Evolutionary conservation across 768 basidiomycete species (phyloP).

Genomic region (Lactifluus rugatus): DNA sequence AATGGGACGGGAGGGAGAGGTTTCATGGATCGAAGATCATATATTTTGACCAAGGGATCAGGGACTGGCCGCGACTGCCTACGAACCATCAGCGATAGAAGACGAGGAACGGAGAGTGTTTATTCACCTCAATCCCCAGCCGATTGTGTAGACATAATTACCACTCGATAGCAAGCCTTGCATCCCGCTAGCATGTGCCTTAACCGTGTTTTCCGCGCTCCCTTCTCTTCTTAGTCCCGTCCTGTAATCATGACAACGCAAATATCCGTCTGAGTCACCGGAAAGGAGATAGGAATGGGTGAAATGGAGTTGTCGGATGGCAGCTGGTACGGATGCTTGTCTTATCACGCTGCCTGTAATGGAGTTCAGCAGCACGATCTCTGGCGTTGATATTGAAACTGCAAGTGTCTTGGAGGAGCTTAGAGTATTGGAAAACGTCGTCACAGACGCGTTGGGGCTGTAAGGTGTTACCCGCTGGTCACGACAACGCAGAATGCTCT

Average conservation of each 20-base stretch:
- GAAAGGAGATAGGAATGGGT: constrained; percentile 56
- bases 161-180: constrained; percentile 74
- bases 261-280: constrained; percentile 62
- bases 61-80: constrained; percentile 84
- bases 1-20: constrained; percentile 82
- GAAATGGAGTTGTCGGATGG: constrained; percentile 55
- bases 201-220: constrained; percentile 45
- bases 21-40: constrained; percentile 76
- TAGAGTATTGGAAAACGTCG: constrained; percentile 38
- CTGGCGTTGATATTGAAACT: constrained; percentile 46
- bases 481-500: constrained; percentile 27
- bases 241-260: constrained; percentile 66
- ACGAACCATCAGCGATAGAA: constrained; percentile 2
- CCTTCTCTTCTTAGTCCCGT: constrained; percentile 42
- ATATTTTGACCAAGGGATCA: constrained; percentile 89
- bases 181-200: constrained; percentile 75
- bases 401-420: constrained; percentile 49
- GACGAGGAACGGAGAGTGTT: background rate
- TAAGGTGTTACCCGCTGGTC: constrained; percentile 28
- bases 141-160: constrained; percentile 78
- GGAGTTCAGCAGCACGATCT: constrained; percentile 64
- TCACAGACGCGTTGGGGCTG: constrained; percentile 29
- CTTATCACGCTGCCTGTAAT: constrained; percentile 57
- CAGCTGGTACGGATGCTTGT: constrained; percentile 44
- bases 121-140: constrained; percentile 70